Evolutionary conservation across 2,329 filamentous ascomycete genomes (phyloP).

Genomic region (Aureobasidium pullulans): DNA sequence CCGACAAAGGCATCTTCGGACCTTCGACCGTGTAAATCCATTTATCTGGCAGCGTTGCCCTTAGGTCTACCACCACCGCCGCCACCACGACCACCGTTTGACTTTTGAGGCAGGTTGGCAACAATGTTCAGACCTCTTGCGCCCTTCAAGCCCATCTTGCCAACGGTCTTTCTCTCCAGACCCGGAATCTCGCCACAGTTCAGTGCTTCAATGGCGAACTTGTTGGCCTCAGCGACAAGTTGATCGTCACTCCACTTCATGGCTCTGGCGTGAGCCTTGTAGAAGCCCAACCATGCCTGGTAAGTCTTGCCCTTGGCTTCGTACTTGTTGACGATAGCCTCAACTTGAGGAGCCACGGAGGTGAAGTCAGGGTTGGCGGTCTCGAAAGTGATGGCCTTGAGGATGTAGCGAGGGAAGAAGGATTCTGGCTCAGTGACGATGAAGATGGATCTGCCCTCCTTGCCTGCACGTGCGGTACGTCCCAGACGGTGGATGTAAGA

Average conservation of each 20-base stretch:
- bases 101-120: conserved; percentile 5
- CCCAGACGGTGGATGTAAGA: conserved; percentile 90
- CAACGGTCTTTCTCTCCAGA: conserved; percentile 38
- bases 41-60: background rate
- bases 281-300: conserved; percentile 42
- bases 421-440: conserved; percentile 45
- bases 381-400: conserved; percentile 37
- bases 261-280: conserved; percentile 20
- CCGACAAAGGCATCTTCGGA: background rate
- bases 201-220: conserved; percentile 34
- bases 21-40: background rate
- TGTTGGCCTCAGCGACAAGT: conserved; percentile 37
- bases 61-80: background rate
- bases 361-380: background rate
- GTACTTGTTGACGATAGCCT: conserved; percentile 32
- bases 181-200: conserved; percentile 39
- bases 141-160: conserved; percentile 43
- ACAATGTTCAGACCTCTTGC: conserved; percentile 30
- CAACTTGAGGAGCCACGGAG: conserved; percentile 38
- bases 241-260: conserved; percentile 18
- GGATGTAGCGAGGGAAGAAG: conserved; percentile 46
- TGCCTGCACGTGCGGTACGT: conserved; percentile 82
- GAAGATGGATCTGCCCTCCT: conserved; percentile 51
- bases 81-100: background rate
- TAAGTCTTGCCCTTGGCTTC: conserved; percentile 37